Evolutionary conservation across 805 yeast genomes (phyloP), one percentile per base, ranked within the genome.

Genomic region (Ogataea angusta): DNA sequence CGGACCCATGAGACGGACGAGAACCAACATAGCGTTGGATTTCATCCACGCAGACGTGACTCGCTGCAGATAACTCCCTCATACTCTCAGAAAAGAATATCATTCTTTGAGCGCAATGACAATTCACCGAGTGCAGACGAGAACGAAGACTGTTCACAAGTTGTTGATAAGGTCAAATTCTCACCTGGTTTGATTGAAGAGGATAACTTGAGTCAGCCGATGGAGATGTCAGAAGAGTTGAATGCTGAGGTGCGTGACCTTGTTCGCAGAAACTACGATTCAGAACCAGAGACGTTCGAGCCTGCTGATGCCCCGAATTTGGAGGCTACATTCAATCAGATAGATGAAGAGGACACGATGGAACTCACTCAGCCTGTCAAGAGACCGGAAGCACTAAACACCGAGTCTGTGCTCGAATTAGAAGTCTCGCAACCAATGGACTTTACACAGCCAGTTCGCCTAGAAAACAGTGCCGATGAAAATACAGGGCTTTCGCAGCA

Each of bases 1-100:
- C 49, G 79, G 63, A 44, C 57, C 60, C 45, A 62, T 63, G 32
- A 66, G 62, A 16, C 24, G 10, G 43, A 36, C 4, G 17, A 22
- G 10, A 19, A 33, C 12, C 15, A 22, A 10, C 23, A 28, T 6
- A 42, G 21, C 12, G 3, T 8, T 12, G 34, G 26, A 9, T 51
- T 49, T 43, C 45, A 37, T 30, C 59, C 62, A 7, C 47, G 58
- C 29, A 53, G 63, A 51, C 38, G 62, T 28, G 63, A 54, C 19
- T 48, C 53, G 7, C 34, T 54, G 10, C 56, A 65, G 35, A 60
- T 66, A 27, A 54, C 62, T 10, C 64, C 70, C 4, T 42, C 52
- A 3, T 43, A 49, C 36, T 36, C 36, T 8, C 46, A 43, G 25
- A 40, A 30, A 28, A 36, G 25, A 6, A 25, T 19, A 16, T 24